Evolutionary conservation across 2,329 filamentous ascomycete genomes (phyloP).

Genomic region (Dothiorella sarmentorum): DNA sequence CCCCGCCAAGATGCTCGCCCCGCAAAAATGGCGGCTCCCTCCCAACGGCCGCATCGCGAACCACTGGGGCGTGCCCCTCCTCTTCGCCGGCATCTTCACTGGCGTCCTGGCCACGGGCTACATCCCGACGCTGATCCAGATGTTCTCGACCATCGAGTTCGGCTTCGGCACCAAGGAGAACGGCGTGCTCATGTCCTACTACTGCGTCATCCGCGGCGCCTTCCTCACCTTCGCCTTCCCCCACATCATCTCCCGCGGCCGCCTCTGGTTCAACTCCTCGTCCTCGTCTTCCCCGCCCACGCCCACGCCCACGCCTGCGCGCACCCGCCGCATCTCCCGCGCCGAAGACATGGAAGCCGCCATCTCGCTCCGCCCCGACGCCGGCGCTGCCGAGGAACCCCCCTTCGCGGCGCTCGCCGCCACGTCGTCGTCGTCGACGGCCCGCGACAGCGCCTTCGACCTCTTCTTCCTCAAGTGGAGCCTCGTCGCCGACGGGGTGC

Average conservation of each 20-base stretch:
- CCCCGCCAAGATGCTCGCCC: slow-evolving; percentile 59
- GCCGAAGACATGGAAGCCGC: slow-evolving; percentile 32
- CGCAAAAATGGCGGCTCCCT: slow-evolving; percentile 53
- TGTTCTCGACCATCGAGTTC: slow-evolving; percentile 47
- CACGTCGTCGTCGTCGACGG: too few species aligned
- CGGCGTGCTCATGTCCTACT: slow-evolving; percentile 45
- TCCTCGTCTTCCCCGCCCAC: slow-evolving; percentile 30
- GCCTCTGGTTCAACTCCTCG: slow-evolving; percentile 45
- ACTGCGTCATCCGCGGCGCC: slow-evolving; percentile 43
- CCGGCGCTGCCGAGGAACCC: slow-evolving; percentile 43
- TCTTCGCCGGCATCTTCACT: slow-evolving; percentile 64
- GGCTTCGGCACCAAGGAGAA: slow-evolving; percentile 45
- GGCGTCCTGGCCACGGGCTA: slow-evolving; percentile 68
- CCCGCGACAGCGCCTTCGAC: slow-evolving; percentile 58
- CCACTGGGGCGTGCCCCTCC: slow-evolving; percentile 61
- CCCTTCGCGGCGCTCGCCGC: slow-evolving; percentile 39
- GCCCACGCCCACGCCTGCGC: slow-evolving; percentile 20
- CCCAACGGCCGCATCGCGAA: slow-evolving; percentile 50
- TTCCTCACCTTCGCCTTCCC: slow-evolving; percentile 47
- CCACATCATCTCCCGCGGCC: slow-evolving; percentile 40
- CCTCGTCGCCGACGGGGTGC: slow-evolving; percentile 59
- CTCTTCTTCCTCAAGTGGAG: slow-evolving; percentile 65
- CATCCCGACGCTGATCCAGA: slow-evolving; percentile 56
- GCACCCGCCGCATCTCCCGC: slow-evolving; percentile 26
- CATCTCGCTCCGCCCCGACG: slow-evolving; percentile 50